These are phyloP conservation scores for Macaranga tanarius DNA, from an alignment of 441 rosid species.

Conservation along the genomic window DNA sequence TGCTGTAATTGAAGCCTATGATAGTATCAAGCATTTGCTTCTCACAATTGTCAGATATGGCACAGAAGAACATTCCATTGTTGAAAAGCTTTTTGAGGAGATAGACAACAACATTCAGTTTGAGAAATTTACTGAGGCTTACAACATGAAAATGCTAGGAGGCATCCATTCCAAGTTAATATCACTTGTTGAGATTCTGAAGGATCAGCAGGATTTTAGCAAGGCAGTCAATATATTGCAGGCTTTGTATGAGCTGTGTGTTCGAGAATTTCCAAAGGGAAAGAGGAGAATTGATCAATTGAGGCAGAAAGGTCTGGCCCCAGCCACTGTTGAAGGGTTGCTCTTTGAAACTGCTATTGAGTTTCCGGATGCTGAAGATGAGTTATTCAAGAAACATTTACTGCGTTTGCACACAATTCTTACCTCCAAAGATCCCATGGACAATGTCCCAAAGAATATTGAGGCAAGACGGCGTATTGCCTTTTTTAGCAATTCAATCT, in stretches of 20 bases:
- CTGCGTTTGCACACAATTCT: constrained; percentile 86
- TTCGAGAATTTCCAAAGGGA: constrained; percentile 59
- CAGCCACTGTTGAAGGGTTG: constrained; percentile 40
- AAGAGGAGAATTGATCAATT: constrained; percentile 52
- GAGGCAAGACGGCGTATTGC: constrained; percentile 92
- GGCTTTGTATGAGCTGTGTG: constrained; percentile 76
- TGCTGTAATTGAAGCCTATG: constrained; percentile 84
- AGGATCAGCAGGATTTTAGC: constrained; percentile 44
- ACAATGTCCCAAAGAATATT: constrained; percentile 64
- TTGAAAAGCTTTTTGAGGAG: constrained; percentile 54
- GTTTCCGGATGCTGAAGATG: constrained; percentile 59
- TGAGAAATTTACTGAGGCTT: constrained; percentile 62
- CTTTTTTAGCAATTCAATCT: constrained; percentile 88
- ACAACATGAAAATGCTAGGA: constrained; percentile 54
- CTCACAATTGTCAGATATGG: constrained; percentile 47
- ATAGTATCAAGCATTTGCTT: constrained; percentile 67
- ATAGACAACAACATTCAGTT: constrained; percentile 51
- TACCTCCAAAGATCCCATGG: constrained; percentile 80
- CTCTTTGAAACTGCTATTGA: constrained; percentile 69
- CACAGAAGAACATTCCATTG: constrained; percentile 70
- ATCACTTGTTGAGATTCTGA: constrained; percentile 58
- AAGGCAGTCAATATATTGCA: constrained; percentile 72
- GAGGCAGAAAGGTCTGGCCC: constrained; percentile 63
- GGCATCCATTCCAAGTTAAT: constrained; percentile 57
- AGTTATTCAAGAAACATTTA: constrained; percentile 66